These are phyloP conservation scores for Lentinula raphanica DNA, from an alignment of 768 basidiomycete species.

Conservation along the genomic window DNA sequence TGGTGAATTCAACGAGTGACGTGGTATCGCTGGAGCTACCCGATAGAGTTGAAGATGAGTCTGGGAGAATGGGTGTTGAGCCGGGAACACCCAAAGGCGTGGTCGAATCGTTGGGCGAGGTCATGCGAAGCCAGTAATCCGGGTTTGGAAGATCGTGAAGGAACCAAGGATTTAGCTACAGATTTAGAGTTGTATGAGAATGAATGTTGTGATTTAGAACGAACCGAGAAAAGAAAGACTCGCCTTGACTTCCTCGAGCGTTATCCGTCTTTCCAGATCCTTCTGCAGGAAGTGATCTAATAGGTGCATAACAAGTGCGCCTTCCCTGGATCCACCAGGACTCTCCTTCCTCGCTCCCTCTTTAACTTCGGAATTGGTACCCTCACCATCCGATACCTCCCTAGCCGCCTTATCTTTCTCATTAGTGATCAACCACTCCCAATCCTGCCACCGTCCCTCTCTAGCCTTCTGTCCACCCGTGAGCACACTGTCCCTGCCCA, in stretches of 20 bases:
- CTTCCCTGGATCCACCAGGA: constrained; percentile 17
- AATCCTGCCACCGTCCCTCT: constrained; percentile 13
- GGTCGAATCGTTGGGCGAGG: constrained; percentile 21
- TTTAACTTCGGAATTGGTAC: neutral
- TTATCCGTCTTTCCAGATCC: constrained; percentile 67
- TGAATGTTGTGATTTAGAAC: neutral
- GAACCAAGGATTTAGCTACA: constrained; percentile 66
- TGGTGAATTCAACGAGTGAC: neutral
- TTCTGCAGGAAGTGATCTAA: constrained; percentile 79
- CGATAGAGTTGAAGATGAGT: neutral
- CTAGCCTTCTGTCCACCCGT: constrained; percentile 58
- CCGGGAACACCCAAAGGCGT: neutral
- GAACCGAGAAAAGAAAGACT: constrained; percentile 18
- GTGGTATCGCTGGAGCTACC: neutral
- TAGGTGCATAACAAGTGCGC: constrained; percentile 60
- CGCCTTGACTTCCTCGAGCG: constrained; percentile 81
- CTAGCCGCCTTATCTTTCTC: neutral
- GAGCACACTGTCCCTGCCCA: constrained; percentile 65
- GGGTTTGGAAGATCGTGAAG: constrained; percentile 61
- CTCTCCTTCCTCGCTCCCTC: neutral
- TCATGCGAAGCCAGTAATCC: constrained; percentile 58
- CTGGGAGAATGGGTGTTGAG: neutral
- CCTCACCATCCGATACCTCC: neutral
- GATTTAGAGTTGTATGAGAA: constrained; percentile 4
- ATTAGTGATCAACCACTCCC: constrained; percentile 29